Evolutionary conservation across 371 early-diverging fungal genomes (phyloP).

Genomic region (Rhizopus microsporus): DNA sequence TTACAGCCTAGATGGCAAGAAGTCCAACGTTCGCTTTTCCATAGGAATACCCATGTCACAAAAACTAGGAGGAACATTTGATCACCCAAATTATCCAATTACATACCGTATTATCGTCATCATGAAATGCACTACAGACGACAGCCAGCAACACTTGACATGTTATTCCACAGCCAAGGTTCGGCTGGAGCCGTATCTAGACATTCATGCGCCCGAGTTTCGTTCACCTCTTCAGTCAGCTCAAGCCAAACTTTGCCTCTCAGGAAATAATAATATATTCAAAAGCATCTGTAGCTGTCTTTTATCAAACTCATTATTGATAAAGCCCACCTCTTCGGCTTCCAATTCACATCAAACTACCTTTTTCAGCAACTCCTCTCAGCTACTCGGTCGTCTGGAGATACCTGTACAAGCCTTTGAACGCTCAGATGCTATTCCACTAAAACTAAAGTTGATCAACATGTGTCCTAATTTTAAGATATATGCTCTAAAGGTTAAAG

Average conservation of each 20-base stretch:
- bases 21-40: constrained; percentile 11
- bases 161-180: constrained; percentile 13
- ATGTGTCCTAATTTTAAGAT: background rate
- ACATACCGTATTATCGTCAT: constrained; percentile 9
- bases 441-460: constrained; percentile 9
- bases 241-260: background rate
- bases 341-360: background rate
- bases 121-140: constrained; percentile 5
- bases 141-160: background rate
- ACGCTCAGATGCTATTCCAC: constrained; percentile 4
- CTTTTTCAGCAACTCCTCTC: background rate
- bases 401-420: constrained; percentile 10
- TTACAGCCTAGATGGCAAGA: constrained; percentile 7
- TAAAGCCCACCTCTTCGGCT: background rate
- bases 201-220: background rate
- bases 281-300: background rate
- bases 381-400: constrained; percentile 3
- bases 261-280: background rate
- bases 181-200: constrained; percentile 7
- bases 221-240: constrained; percentile 4
- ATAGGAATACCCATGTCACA: constrained; percentile 8
- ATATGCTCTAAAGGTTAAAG: constrained; percentile 4
- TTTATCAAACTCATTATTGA: background rate
- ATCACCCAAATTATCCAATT: constrained; percentile 18
- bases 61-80: constrained; percentile 12